Conservation (phyloP, 495 filamentous ascomycete species). For the Cercophora sp. region DNA sequence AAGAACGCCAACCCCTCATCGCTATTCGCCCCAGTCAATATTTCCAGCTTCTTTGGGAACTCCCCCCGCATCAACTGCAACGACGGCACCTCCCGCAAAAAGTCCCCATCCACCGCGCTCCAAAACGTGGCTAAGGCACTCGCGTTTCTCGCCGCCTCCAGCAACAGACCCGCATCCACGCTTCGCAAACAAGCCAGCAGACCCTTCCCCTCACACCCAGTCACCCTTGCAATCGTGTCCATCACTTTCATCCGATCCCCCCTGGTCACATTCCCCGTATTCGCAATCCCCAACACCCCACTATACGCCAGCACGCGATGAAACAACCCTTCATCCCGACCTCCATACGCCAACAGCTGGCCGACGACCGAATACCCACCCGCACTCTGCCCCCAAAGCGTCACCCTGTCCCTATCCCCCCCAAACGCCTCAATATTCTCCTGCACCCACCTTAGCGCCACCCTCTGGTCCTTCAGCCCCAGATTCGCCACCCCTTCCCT, state of each 20-base stretch:
- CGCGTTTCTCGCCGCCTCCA: constrained; percentile 3
- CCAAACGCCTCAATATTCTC: constrained; percentile 56
- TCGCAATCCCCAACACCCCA: background rate
- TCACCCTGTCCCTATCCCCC: constrained; percentile 39
- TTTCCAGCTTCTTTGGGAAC: constrained; percentile 1
- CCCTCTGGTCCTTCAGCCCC: constrained; percentile 40
- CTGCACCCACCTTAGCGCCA: constrained; percentile 44
- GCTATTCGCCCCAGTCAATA: constrained; percentile 7
- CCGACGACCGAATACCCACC: constrained; percentile 50
- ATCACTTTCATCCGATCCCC: background rate
- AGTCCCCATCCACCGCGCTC: constrained; percentile 5
- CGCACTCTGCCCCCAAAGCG: constrained; percentile 44
- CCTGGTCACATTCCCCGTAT: background rate
- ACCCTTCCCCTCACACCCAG: constrained; percentile 2
- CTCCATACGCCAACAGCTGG: constrained; percentile 47
- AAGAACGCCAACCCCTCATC: constrained; percentile 4
- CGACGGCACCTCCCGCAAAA: constrained; percentile 4
- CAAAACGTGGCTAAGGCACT: background rate
- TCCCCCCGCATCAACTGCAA: constrained; percentile 1
- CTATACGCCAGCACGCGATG: background rate
- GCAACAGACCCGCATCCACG: background rate
- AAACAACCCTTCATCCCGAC: background rate
- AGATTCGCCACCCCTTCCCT: constrained; percentile 31
- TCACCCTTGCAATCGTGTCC: background rate
- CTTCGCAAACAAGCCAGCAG: background rate